Conservation (phyloP, 345 rosid species). For the Citrus australasica region DNA sequence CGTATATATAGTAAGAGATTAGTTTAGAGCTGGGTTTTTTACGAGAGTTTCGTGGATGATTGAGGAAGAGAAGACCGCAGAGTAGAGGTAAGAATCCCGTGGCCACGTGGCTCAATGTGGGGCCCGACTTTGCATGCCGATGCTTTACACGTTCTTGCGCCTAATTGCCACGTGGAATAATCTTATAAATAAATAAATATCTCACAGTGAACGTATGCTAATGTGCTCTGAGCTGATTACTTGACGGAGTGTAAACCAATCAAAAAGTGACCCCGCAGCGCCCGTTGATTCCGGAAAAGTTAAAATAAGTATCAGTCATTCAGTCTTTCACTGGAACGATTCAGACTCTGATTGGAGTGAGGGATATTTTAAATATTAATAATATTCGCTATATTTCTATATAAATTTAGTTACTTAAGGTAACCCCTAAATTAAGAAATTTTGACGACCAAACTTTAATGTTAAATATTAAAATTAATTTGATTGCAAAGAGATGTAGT, state of each 20-base stretch:
- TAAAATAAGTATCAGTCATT: too few relatives aligned
- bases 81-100: conserved; percentile 27
- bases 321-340: not conserved
- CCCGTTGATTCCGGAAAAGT: not conserved
- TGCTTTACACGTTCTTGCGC: not conserved
- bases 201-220: not conserved
- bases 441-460: too few relatives aligned
- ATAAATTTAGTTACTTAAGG: too few relatives aligned
- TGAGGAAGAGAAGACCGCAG: not conserved
- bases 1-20: not conserved
- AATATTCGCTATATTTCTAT: too few relatives aligned
- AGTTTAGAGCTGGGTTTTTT: not conserved
- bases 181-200: not conserved
- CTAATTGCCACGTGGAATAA: conserved; percentile 18
- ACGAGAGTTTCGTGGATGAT: not conserved
- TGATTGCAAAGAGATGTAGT: too few relatives aligned
- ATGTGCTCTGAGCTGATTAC: not conserved
- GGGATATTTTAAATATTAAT: not conserved
- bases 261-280: not conserved
- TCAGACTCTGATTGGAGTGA: not conserved
- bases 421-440: too few relatives aligned
- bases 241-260: not conserved
- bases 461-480: too few relatives aligned
- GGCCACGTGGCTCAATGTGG: conserved; percentile 38
- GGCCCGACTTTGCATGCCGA: conserved; percentile 1